A percentile compares a stretch with the other conserved stretches of the same genome.
These are phyloP conservation scores for Lactarius quietus DNA, from an alignment of 768 basidiomycete species.

Conservation along the genomic window DNA sequence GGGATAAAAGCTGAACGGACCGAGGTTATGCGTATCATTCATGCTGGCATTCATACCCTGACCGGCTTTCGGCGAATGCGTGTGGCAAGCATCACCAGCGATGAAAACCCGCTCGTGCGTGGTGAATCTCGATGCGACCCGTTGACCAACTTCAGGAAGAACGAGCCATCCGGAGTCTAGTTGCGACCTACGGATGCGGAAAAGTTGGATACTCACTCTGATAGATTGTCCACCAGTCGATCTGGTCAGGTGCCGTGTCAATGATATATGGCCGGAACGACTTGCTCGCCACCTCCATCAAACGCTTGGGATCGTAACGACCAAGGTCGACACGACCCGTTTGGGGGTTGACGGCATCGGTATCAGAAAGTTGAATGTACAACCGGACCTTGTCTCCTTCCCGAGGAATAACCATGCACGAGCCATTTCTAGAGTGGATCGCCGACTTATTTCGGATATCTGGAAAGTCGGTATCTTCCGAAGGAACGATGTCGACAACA, in stretches of 20 bases:
- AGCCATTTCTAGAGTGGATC: conserved; percentile 49
- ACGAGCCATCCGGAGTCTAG: not conserved
- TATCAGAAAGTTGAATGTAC: conserved; percentile 49
- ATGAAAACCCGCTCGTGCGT: conserved; percentile 50
- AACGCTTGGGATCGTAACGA: conserved; percentile 37
- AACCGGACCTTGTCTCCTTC: conserved; percentile 46
- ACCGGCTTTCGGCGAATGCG: conserved; percentile 44
- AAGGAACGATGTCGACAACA: conserved; percentile 56
- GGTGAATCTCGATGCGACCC: conserved; percentile 51
- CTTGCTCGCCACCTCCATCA: conserved; percentile 43
- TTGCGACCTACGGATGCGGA: not conserved
- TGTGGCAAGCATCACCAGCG: conserved; percentile 53
- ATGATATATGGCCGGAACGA: conserved; percentile 42
- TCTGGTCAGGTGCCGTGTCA: conserved; percentile 31
- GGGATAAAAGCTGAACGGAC: conserved; percentile 24
- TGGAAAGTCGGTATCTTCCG: conserved; percentile 46
- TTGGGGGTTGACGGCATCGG: conserved; percentile 35
- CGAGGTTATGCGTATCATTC: conserved; percentile 52
- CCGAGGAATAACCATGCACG: conserved; percentile 51
- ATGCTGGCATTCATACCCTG: conserved; percentile 55
- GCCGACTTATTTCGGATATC: conserved; percentile 48
- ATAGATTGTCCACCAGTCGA: conserved; percentile 52
- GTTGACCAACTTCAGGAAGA: conserved; percentile 45
- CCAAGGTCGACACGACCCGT: conserved; percentile 44
- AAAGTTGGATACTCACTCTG: conserved; percentile 35